Conservation (phyloP, 2,329 filamentous ascomycete genomes). For the Aspergillus pseudoglaucus region DNA sequence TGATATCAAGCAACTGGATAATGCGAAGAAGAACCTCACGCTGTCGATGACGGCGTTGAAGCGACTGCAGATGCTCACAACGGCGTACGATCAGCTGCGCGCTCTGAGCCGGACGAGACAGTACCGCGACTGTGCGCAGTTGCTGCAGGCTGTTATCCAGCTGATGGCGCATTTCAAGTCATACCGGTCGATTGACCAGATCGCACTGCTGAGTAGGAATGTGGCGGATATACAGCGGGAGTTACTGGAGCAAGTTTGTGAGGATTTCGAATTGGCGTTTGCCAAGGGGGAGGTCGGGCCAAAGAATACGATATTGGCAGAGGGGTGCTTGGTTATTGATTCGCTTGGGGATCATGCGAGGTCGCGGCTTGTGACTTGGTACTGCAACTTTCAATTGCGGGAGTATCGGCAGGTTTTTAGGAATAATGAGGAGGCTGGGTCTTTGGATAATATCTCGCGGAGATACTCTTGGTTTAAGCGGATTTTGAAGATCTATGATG, state of each 20-base stretch:
- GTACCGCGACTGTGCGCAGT: constrained; percentile 88
- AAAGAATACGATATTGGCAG: constrained; percentile 64
- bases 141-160: constrained; percentile 91
- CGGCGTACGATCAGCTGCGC: constrained; percentile 93
- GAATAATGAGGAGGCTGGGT: constrained; percentile 93
- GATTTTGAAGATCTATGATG: constrained; percentile 91
- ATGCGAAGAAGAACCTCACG: constrained; percentile 92
- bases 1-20: constrained; percentile 94
- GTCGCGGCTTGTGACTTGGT: constrained; percentile 82
- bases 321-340: constrained; percentile 92
- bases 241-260: constrained; percentile 93
- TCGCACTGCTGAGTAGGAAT: constrained; percentile 83
- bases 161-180: constrained; percentile 98
- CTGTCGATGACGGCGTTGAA: constrained; percentile 97
- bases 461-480: constrained; percentile 95
- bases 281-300: constrained; percentile 74
- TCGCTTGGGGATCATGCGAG: constrained; percentile 83
- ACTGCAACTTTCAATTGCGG: constrained; percentile 91
- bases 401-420: constrained; percentile 95
- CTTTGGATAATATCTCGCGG: constrained; percentile 89
- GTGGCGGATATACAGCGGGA: constrained; percentile 91
- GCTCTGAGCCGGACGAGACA: constrained; percentile 77
- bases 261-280: constrained; percentile 95
- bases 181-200: constrained; percentile 96
- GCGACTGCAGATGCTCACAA: constrained; percentile 95